Base-by-base conservation (phyloP, 163 green algal genomes). In the Scenedesmus sp. region DNA sequence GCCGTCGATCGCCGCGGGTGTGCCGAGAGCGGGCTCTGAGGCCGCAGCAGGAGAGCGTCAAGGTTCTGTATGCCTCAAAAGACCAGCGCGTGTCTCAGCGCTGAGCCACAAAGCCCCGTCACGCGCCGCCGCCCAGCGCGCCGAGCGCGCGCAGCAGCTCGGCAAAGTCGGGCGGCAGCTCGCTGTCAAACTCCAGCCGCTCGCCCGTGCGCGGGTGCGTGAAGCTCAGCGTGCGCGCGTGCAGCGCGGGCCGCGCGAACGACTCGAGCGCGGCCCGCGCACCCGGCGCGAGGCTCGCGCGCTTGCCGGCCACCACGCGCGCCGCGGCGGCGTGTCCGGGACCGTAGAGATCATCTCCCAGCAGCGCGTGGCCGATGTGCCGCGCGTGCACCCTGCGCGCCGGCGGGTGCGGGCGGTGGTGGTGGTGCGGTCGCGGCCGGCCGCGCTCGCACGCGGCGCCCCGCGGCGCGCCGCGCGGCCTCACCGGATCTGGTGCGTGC, bases 401-500 rank as follows among this genome's bases (percentile, higher is more conserved):
- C 31, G 39, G 39, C n/a, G 39, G 6, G 10, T 47, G 39, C 39
- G 10, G 7, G 39, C 7, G 39, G 7, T 15, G 39, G 39, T 10
- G 39, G 39, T 10, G 39, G 6, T 6, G 39, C 39, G 10, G 39
- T 15, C 39, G 6, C 7, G 39, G 39, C 10, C 10, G 39, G 39
- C 39, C 6, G 50, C 22, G 10, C 6, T 13, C 22, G 29, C 65
- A 33, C 11, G 20, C 39, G 39, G 39, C 39, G 6, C 7, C 10
- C 7, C 39, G 39, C 39, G 7, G 39, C 39, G 6, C 7, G 7
- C 31, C 39, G 24, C 54, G 48, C 6, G 42, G 14, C 3, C 73
- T 22, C 45, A 87, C 80, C 92, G 86, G 71, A 98, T 98, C 84
- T 99, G 96, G 74, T 99, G 96, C 11, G 96, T 99, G 31, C 96